Percentiles rank a stretch among this genome's conserved stretches.
phyloP scores from a whole-genome alignment of 202 grass and related monocot genomes.

The Panicum virgatum region DNA sequence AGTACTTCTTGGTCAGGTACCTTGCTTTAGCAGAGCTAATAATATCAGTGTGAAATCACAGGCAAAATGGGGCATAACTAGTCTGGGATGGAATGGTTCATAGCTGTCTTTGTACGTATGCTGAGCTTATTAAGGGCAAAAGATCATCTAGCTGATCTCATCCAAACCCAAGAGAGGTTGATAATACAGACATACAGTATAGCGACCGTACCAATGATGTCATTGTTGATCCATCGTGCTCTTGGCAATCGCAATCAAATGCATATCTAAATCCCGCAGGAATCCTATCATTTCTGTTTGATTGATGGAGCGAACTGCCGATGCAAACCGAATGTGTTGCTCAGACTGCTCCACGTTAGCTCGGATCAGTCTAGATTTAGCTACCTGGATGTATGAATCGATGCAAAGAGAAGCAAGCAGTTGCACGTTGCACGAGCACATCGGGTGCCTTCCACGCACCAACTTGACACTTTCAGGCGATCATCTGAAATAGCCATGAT shows the following conservation, averaged over 20 bases:
- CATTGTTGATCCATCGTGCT: not conserved
- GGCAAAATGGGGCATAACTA: not conserved
- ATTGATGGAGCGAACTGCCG: not conserved
- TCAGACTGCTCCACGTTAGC: not conserved
- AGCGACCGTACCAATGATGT: not conserved
- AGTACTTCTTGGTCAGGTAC: not conserved
- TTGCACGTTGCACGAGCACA: not conserved
- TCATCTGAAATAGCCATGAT: not conserved
- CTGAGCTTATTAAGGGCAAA: conserved; percentile 9
- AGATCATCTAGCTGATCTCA: not conserved
- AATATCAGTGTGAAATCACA: not conserved
- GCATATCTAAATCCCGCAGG: not conserved
- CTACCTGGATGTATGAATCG: not conserved
- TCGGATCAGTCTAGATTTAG: not conserved
- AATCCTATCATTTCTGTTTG: not conserved
- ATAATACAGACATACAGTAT: not conserved
- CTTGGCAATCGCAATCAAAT: not conserved
- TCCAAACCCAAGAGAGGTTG: not conserved
- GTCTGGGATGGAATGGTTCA: not conserved
- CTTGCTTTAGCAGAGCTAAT: not conserved
- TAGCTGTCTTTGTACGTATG: not conserved
- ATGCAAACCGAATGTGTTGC: not conserved
- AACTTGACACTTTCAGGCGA: not conserved
- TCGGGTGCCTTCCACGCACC: conserved; percentile 9
- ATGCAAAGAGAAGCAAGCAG: not conserved